Evolutionary conservation across 106 monocot species (phyloP), one percentile per base, ranked within the genome.

Genomic region (Acorus gramineus): DNA sequence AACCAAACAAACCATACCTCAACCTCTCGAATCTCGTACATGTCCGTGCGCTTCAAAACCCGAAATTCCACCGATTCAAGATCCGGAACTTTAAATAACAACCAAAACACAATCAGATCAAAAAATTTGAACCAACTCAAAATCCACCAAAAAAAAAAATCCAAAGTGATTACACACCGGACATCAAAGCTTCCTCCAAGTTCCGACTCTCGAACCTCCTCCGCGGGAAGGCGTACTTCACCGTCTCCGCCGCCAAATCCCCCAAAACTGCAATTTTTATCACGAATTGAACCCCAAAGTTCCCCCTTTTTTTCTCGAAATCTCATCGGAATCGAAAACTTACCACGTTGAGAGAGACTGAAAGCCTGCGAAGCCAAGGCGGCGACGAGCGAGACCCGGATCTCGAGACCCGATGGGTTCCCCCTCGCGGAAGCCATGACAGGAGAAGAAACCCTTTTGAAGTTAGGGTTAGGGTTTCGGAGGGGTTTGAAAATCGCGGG

Each of bases 21-120:
- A 3, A 87, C 80, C 85, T 92, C 84, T 82, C 92, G 84, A 52
- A 92, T 80, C 59, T 87, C 87, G 61, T 87, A 92, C 10, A 66
- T n/a, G 3, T 73, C 75, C 7, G 74, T 80, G 45, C 63, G 69
- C 52, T 85, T 84, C 55, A 92, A 9, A 52, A 87, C 76, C 61
- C 67, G 53, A 63, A 68, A 92, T 58, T 60, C 78, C 55, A 87
- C 62, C 0, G 86, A 81, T 63, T 91, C 91, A 68, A 91, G 69
- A 70, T 91, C 81, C 11, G 91, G 84, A 69, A 91, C 86, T 91
- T 43, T 50, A 1, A 55, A 7, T 6, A 53, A 28, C 28, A 52
- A 47, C 28, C 42, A 56, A 43, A 11, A 46, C 3, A 46, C 8
- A 64, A 49, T 28, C 46, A 11, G 9, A 6, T 3, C 43, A 54